Conservation (phyloP, 2,329 filamentous ascomycete species). For the Saccharata proteae region DNA sequence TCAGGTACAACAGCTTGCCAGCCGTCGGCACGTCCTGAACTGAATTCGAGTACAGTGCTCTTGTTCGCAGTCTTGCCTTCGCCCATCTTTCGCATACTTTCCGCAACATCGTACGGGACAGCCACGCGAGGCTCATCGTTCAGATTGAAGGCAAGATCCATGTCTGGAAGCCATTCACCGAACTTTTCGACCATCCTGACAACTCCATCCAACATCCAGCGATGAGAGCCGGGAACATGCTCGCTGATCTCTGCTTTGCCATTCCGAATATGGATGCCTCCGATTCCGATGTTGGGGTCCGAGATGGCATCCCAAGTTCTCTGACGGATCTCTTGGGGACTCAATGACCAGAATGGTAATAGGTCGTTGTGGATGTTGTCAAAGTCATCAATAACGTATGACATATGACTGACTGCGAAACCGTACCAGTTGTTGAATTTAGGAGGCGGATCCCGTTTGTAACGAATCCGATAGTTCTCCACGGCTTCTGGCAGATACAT, state of each 20-base stretch:
- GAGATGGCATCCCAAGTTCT: constrained; percentile 41
- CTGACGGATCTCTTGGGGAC: constrained; percentile 38
- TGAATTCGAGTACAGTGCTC: constrained; percentile 21
- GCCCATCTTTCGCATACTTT: constrained; percentile 7
- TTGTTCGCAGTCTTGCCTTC: background rate
- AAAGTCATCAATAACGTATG: constrained; percentile 46
- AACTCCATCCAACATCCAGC: constrained; percentile 46
- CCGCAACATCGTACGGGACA: constrained; percentile 31
- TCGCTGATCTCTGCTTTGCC: constrained; percentile 39
- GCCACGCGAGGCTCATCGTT: constrained; percentile 48
- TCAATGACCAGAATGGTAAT: constrained; percentile 42
- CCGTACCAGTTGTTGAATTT: constrained; percentile 49
- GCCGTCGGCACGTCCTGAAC: constrained; percentile 22
- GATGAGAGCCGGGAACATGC: constrained; percentile 42
- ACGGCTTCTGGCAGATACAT: constrained; percentile 38
- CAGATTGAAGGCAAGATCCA: constrained; percentile 52
- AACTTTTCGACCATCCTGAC: constrained; percentile 43
- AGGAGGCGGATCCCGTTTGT: constrained; percentile 44
- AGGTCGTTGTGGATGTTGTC: constrained; percentile 47
- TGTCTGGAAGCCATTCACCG: constrained; percentile 44
- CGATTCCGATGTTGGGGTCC: constrained; percentile 43
- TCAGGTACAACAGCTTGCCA: constrained; percentile 26
- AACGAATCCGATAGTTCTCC: constrained; percentile 38
- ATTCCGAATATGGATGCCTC: constrained; percentile 43
- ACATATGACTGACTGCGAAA: constrained; percentile 40